These are phyloP conservation scores for Strobilomyces dryophilus DNA, from an alignment of 768 basidiomycete species.

Conservation along the genomic window DNA sequence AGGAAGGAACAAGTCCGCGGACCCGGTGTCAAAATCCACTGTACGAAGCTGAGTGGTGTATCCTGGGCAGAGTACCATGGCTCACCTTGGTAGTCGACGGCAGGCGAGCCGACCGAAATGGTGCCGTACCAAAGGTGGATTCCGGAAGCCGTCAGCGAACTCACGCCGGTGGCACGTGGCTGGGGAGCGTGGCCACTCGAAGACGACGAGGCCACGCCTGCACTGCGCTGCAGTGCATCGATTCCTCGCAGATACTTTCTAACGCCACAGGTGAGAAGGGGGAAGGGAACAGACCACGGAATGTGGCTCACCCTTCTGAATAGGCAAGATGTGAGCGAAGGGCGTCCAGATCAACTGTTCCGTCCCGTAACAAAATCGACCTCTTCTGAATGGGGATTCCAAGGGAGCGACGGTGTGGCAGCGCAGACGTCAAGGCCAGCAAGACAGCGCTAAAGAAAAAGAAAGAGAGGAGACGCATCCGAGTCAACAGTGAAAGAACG, in stretches of 20 bases:
- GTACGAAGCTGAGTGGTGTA: neutral
- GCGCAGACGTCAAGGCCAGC: slow-evolving; percentile 14
- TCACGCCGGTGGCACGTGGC: slow-evolving; percentile 7
- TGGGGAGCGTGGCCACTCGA: neutral
- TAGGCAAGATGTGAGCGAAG: slow-evolving; percentile 13
- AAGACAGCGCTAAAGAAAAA: slow-evolving; percentile 5
- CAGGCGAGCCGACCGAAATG: slow-evolving; percentile 23
- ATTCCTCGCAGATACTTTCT: slow-evolving; percentile 20
- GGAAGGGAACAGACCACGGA: neutral
- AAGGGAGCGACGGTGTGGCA: slow-evolving; percentile 11
- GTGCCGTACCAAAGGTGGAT: slow-evolving; percentile 23
- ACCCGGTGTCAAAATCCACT: slow-evolving; percentile 36
- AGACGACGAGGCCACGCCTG: neutral
- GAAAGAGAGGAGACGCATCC: slow-evolving; percentile 11
- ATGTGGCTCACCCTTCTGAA: slow-evolving; percentile 10
- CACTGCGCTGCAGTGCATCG: slow-evolving; percentile 3
- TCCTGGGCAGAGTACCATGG: neutral
- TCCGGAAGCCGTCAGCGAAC: slow-evolving; percentile 13
- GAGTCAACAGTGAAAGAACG: slow-evolving; percentile 2
- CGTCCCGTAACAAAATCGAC: slow-evolving; percentile 8
- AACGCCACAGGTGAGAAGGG: slow-evolving; percentile 2
- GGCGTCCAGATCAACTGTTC: slow-evolving; percentile 15
- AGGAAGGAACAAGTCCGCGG: slow-evolving; percentile 34
- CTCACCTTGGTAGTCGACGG: slow-evolving; percentile 18
- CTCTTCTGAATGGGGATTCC: slow-evolving; percentile 18